Evolutionary conservation across 2,329 filamentous ascomycete genomes (phyloP).

Genomic region (Claviceps digitariae): DNA sequence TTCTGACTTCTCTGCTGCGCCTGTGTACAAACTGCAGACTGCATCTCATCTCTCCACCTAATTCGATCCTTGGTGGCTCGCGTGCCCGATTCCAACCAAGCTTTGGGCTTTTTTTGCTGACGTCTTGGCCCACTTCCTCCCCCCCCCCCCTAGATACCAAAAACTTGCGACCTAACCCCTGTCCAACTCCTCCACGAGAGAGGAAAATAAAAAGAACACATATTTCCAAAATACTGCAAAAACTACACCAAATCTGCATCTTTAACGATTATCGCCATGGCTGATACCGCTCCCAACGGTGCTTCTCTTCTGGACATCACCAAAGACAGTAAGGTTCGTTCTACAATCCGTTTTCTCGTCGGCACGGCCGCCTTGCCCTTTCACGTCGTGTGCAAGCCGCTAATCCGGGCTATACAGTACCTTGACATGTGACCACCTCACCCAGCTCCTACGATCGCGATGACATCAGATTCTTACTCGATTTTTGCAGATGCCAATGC

Average conservation of each 20-base stretch:
- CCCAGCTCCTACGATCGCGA: conserved; percentile 1
- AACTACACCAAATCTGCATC: background rate
- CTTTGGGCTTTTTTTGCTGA: conserved; percentile 4
- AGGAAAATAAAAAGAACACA: conserved; percentile 3
- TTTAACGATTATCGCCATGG: conserved; percentile 10
- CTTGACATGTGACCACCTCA: conserved; percentile 3
- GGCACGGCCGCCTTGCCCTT: background rate
- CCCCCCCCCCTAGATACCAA: conserved; percentile 4
- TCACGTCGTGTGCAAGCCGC: background rate
- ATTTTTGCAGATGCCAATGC: conserved; percentile 29
- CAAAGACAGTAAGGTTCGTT: conserved; percentile 41
- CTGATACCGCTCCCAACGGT: conserved; percentile 31
- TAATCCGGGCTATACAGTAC: background rate
- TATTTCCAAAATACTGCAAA: conserved; percentile 1
- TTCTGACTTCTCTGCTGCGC: background rate
- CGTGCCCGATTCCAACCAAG: conserved; percentile 2
- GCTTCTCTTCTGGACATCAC: conserved; percentile 30
- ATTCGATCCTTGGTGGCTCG: background rate
- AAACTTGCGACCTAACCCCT: conserved; percentile 5
- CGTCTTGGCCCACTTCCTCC: conserved; percentile 4
- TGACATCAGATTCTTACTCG: background rate
- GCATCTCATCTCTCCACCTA: conserved; percentile 2
- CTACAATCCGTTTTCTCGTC: conserved; percentile 6
- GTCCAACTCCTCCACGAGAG: conserved; percentile 1
- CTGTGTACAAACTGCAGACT: background rate